Conservation (phyloP, 2,329 filamentous ascomycete genomes). For the Pyricularia sp. region DNA sequence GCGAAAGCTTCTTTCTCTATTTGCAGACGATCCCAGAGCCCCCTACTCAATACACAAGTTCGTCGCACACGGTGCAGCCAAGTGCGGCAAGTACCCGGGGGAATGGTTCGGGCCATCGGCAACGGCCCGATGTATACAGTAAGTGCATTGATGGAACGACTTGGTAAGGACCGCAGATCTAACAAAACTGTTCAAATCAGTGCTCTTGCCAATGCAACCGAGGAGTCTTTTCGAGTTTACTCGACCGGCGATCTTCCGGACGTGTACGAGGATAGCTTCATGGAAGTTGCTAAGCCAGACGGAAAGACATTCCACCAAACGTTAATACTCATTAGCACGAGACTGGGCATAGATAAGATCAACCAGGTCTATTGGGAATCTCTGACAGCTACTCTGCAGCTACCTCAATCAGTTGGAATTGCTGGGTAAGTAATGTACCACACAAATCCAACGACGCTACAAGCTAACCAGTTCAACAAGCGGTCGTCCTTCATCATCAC, state of each 20-base stretch:
- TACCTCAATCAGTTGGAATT: constrained; percentile 89
- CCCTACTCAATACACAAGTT: constrained; percentile 95
- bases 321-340: constrained; percentile 74
- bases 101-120: constrained; percentile 99
- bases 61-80: constrained; percentile 71
- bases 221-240: constrained; percentile 63
- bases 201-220: constrained; percentile 57
- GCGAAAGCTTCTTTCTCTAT: constrained; percentile 59
- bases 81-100: constrained; percentile 87
- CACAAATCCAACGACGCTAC: neutral
- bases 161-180: neutral
- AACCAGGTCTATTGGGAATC: constrained; percentile 93
- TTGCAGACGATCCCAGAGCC: constrained; percentile 74
- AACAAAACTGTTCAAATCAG: constrained; percentile 27
- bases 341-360: constrained; percentile 85
- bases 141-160: constrained; percentile 22
- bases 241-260: constrained; percentile 82
- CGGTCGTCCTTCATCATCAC: constrained; percentile 79
- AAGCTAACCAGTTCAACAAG: constrained; percentile 28
- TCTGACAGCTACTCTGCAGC: constrained; percentile 71
- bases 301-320: constrained; percentile 64
- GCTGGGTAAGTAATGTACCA: constrained; percentile 55
- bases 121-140: constrained; percentile 89
- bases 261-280: constrained; percentile 82
- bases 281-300: constrained; percentile 58